Evolutionary conservation across 2,329 filamentous ascomycete genomes (phyloP).

Genomic region (Sporothrix euskadiensis): DNA sequence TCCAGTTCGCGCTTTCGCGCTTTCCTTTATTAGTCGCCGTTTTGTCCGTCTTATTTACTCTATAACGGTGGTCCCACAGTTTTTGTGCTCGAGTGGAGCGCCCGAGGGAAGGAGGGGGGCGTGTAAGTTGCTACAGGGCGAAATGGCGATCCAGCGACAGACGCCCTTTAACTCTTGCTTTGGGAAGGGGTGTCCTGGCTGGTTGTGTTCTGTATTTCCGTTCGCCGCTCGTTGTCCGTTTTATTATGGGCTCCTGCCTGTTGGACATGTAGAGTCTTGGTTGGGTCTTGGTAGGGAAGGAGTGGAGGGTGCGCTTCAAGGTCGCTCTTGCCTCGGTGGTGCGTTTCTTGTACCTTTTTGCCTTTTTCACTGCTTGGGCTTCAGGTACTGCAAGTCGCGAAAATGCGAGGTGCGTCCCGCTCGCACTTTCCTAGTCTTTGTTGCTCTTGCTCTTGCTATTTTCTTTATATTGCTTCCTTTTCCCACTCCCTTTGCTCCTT

Average conservation of each 20-base stretch:
- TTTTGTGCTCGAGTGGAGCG: background rate
- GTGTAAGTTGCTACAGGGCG: constrained; percentile 15
- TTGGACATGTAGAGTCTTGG: background rate
- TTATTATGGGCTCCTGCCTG: background rate
- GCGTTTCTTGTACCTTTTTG: background rate
- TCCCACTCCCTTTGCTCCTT: constrained; percentile 24
- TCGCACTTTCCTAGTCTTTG: background rate
- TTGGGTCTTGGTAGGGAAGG: background rate
- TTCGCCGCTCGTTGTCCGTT: background rate
- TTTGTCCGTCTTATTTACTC: constrained; percentile 7
- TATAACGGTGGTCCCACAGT: background rate
- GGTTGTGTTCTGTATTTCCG: constrained; percentile 1
- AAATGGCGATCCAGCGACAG: background rate
- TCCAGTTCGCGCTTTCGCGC: constrained; percentile 5
- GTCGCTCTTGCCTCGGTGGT: background rate
- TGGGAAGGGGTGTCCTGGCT: background rate
- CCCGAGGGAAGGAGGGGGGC: constrained; percentile 3
- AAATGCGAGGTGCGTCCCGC: constrained; percentile 4
- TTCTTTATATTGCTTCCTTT: constrained; percentile 28
- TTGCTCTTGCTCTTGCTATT: constrained; percentile 14
- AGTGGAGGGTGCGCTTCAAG: background rate
- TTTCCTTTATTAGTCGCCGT: constrained; percentile 24
- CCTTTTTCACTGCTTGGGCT: constrained; percentile 2
- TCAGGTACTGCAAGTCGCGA: background rate
- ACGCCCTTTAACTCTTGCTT: background rate